Base-by-base conservation (phyloP, 306 rosid genomes). In the Hylodesmum podocarpum region DNA sequence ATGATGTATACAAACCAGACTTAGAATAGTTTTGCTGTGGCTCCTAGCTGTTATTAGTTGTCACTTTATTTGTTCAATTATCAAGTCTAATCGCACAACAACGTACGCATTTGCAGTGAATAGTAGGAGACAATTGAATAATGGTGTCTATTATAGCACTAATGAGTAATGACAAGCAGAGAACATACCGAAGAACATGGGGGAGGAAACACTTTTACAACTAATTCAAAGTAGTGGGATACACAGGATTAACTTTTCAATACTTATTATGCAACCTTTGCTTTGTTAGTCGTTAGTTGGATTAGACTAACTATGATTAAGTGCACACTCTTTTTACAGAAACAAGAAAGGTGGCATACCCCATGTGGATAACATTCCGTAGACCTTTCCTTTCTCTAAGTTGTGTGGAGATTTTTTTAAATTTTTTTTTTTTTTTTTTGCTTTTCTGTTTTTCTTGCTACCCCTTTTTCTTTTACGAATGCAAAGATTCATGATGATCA, bases 401-500 rank as follows among this genome's bases (percentile, higher is more conserved):
- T 79, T 85, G 80, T 34, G 33, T 31, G 10, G 70, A 79, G 72
- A 70, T 82, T 75, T 81, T 34, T 10, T 73, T 57, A n/a, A n/a
- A n/a, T n/a, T n/a, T n/a, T n/a, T n/a, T n/a, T n/a, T n/a, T n/a
- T 66, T 36, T 22, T 37, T 57, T 14, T 51, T 68, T 41, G 24
- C 2, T 12, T 33, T 78, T 64, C 24, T 29, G 12, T 40, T 34
- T 69, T 55, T 65, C 83, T 73, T 59, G 67, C 31, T 4, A 14
- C 75, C 49, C 67, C 89, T 86, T 81, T 89, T 85, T 44, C 84
- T 82, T 87, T 85, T 77, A 62, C 31, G 78, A 66, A 73, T 72
- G 62, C 82, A 63, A 85, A 86, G 93, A 89, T 89, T 85, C 95
- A 89, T 82, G 61, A 84, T 91, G 86, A 82, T 82, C 79, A 44